These are phyloP conservation scores for Psilocybe mexicana DNA, from an alignment of 1,284 basidiomycete genomes.

Conservation along the genomic window DNA sequence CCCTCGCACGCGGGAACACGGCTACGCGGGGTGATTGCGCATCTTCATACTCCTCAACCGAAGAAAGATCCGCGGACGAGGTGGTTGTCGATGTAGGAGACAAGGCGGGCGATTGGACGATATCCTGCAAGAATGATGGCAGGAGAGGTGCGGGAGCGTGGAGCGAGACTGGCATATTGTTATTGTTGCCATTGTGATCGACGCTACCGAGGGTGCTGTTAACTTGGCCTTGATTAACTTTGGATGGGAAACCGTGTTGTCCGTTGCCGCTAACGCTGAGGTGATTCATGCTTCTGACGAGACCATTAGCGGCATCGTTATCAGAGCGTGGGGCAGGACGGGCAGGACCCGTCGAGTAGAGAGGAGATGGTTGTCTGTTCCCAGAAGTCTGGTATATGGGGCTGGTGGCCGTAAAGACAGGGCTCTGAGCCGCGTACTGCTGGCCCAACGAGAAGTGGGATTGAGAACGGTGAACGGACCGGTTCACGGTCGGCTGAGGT, in stretches of 20 bases:
- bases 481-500: slow-evolving; percentile 28
- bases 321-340: slow-evolving; percentile 23
- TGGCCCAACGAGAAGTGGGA: slow-evolving; percentile 48
- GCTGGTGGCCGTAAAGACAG: slow-evolving; percentile 39
- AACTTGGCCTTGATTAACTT: not conserved
- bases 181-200: not conserved
- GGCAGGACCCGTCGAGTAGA: slow-evolving; percentile 36
- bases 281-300: not conserved
- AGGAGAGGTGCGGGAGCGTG: slow-evolving; percentile 53
- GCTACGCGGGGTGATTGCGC: slow-evolving; percentile 21
- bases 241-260: not conserved
- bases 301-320: slow-evolving; percentile 11
- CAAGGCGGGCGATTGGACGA: slow-evolving; percentile 59
- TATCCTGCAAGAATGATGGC: slow-evolving; percentile 73
- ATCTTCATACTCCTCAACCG: slow-evolving; percentile 55
- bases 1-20: slow-evolving; percentile 27
- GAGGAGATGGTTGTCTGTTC: slow-evolving; percentile 34
- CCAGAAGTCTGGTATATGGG: slow-evolving; percentile 72
- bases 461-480: slow-evolving; percentile 44
- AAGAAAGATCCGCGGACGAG: slow-evolving; percentile 64
- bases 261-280: not conserved
- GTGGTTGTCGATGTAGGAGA: slow-evolving; percentile 55
- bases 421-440: slow-evolving; percentile 32
- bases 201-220: slow-evolving; percentile 1
- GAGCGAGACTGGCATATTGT: slow-evolving; percentile 3